Evolutionary conservation across 2,329 filamentous ascomycete species (phyloP), one percentile per base, ranked within the genome.

Genomic region (Penicillium sclerotigenum): DNA sequence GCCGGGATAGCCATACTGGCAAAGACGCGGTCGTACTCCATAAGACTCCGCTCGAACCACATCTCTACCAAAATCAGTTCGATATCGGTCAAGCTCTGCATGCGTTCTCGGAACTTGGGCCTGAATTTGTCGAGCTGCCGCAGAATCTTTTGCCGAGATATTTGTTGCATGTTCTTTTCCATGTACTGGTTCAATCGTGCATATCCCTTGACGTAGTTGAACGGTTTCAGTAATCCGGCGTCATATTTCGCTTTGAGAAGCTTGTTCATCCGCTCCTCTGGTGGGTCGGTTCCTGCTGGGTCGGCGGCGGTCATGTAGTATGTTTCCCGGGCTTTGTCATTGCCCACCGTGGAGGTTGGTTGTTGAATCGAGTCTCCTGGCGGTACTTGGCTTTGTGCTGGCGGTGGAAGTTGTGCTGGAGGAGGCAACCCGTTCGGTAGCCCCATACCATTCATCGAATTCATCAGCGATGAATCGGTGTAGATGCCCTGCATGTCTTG

Each of bases 191-290:
- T 90, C 46, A 99, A 79, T 31, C 91, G 85, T 11, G 91, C 88
- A 73, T 99, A 99, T 13, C 94, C 94, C 69, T 95, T 96, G 65
- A 97, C 90, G 73, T 99, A 99, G 77, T 97, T 97, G 81, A 99
- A 99, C 1, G 94, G 94, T 70, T 92, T 94, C 56, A 99, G 80
- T 68, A 99, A 81, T 1, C 94, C 94, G 0, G 94, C 94, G 64
- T 97, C 92, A 75, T 96, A 95, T 75, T 99, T 99, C 60, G 94
- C 94, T 72, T 89, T 90, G 54, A 99, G 84, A 7, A 99, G 84
- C 65, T 94, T 91, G 68, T 93, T 89, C 90, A 99, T 96, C 58
- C 94, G 88, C 73, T 96, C 91, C 74, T 97, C 92, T 13, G 94
- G 91, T 22, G 88, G 89, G 65, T 88, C 85, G 64, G 91, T 85